These are phyloP conservation scores for Phlyctochytrium arcticum DNA, from an alignment of 192 early-diverging fungal genomes.

Conservation along the genomic window DNA sequence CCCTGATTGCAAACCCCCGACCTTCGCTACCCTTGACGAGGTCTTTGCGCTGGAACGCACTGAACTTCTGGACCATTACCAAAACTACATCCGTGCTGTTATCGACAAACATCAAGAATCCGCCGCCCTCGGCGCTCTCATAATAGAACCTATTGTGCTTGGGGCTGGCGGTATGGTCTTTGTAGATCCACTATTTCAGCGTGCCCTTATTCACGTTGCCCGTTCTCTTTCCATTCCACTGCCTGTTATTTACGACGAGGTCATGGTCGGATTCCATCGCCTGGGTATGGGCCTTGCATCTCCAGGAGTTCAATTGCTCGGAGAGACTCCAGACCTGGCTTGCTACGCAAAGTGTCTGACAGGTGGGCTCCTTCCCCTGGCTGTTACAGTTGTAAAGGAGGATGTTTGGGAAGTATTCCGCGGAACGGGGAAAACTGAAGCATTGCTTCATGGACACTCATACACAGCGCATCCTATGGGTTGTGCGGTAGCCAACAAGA, in stretches of 20 bases:
- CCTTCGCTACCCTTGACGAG: not conserved
- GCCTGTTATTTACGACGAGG: constrained; percentile 79
- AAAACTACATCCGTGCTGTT: constrained; percentile 6
- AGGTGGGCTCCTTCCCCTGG: constrained; percentile 68
- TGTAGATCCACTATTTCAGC: constrained; percentile 74
- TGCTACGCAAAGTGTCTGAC: constrained; percentile 75
- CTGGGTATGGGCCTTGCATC: constrained; percentile 48
- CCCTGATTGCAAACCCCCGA: too few relatives aligned
- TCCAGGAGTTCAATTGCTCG: constrained; percentile 53
- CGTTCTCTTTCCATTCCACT: constrained; percentile 18
- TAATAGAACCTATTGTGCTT: constrained; percentile 76
- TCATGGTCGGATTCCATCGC: constrained; percentile 71
- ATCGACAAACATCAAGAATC: not conserved
- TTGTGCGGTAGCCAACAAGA: constrained; percentile 61
- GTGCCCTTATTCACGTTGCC: constrained; percentile 45
- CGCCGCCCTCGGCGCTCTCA: constrained; percentile 42
- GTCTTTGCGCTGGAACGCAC: constrained; percentile 10
- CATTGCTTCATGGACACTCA: constrained; percentile 76
- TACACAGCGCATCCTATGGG: constrained; percentile 83
- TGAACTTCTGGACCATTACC: constrained; percentile 11
- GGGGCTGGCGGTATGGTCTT: constrained; percentile 85
- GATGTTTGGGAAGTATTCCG: constrained; percentile 66
- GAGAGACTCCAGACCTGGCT: constrained; percentile 68
- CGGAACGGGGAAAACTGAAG: constrained; percentile 59
- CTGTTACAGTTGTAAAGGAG: constrained; percentile 60